Conservation (phyloP, 2,329 filamentous ascomycete species). For the Beauveria medogensis region DNA sequence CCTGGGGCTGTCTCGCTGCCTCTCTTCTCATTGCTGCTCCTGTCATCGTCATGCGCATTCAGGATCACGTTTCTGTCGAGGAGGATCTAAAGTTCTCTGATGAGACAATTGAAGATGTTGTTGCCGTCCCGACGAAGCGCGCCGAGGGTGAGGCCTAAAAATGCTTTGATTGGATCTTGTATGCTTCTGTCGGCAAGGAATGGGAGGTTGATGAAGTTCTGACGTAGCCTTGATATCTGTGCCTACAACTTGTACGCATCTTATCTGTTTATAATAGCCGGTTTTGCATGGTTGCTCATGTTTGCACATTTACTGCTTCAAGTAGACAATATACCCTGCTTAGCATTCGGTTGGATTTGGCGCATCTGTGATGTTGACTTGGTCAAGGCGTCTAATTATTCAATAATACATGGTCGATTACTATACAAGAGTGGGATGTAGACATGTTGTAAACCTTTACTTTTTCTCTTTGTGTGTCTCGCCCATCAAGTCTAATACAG, state of each 20-base stretch:
- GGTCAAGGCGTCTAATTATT: too few species aligned
- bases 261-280: conserved; percentile 5
- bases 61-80: conserved; percentile 72
- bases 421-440: neutral
- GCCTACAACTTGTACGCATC: conserved; percentile 4
- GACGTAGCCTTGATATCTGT: conserved; percentile 2
- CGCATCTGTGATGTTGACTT: neutral
- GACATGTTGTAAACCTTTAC: too few species aligned
- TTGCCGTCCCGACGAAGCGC: conserved; percentile 14
- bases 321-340: conserved; percentile 13
- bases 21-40: conserved; percentile 70
- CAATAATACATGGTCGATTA: neutral
- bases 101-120: conserved; percentile 68
- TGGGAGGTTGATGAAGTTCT: neutral
- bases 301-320: conserved; percentile 8
- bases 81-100: conserved; percentile 81
- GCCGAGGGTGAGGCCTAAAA: neutral
- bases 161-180: neutral
- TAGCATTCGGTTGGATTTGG: neutral
- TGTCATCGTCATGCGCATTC: conserved; percentile 69
- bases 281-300: conserved; percentile 3
- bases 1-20: conserved; percentile 68
- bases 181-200: neutral
- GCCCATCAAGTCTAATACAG: conserved; percentile 6
- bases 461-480: neutral